Conservation (phyloP, 2,329 filamentous ascomycete genomes). For the Hypoxylon sp. region DNA sequence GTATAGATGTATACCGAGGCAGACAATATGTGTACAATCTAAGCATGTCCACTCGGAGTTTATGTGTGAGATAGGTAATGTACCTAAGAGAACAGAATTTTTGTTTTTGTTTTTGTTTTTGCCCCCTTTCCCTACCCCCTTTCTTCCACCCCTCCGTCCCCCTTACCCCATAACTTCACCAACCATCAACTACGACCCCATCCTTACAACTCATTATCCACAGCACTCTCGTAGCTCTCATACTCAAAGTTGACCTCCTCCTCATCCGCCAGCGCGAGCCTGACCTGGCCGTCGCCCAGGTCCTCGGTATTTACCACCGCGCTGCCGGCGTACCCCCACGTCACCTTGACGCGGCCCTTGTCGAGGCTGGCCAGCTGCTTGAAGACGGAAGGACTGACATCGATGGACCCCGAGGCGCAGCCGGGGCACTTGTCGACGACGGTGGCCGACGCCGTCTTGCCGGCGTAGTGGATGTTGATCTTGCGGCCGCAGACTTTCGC, state of each 20-base stretch:
- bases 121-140: background rate
- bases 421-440: constrained; percentile 44
- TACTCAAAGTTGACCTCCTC: constrained; percentile 23
- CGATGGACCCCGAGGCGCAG: constrained; percentile 41
- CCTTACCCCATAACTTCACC: background rate
- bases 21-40: constrained; percentile 6
- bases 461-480: constrained; percentile 42
- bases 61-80: background rate
- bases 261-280: constrained; percentile 8
- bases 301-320: constrained; percentile 39
- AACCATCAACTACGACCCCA: background rate
- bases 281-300: constrained; percentile 40
- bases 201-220: constrained; percentile 18
- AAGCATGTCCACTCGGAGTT: background rate
- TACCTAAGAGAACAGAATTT: background rate
- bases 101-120: background rate
- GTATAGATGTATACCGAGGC: background rate
- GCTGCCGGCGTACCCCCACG: constrained; percentile 42
- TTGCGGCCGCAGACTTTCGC: constrained; percentile 41
- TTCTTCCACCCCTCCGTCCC: background rate
- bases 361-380: constrained; percentile 30
- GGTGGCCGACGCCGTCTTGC: constrained; percentile 39
- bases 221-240: constrained; percentile 12
- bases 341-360: constrained; percentile 38
- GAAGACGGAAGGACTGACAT: constrained; percentile 44